Evolutionary conservation across 441 rosid species (phyloP), one percentile per base, ranked within the genome.

Genomic region (Capsella rubella): DNA sequence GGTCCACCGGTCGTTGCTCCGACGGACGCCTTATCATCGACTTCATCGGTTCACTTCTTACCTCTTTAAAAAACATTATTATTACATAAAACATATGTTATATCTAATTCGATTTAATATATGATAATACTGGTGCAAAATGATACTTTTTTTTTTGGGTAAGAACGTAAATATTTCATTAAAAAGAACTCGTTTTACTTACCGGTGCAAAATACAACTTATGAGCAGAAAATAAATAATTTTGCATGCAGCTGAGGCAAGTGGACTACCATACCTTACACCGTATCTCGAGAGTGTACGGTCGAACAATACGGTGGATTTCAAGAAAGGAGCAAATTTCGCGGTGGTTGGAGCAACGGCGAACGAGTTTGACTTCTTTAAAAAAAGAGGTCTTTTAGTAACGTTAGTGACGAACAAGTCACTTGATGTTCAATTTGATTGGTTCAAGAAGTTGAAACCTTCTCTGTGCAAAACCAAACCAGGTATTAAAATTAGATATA

Each of bases 261-360:
- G 78, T 7, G 80, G 89, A 49, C 56, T 88, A 73, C 93, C 93
- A 10, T 72, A 77, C 68, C 37, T 88, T 71, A 82, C 79, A 16
- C 96, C 97, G 2, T 92, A 84, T 73, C 79, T 90, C 6, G 82
- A 72, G 29, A 60, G 84, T 1, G 63, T 35, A 15, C 55, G 66
- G 39, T 72, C 79, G 16, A 76, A 76, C 9, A 6, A 1, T 35
- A 37, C 78, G 35, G 70, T 73, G 53, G 59, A 72, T 73, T 72
- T 70, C 18, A 57, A 53, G 31, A 73, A 64, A 2, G 96, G 94
- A 11, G 91, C 80, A 14, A 92, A 89, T 75, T 87, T 88, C 51
- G 97, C 96, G 7, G 93, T 92, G 42, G 83, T 90, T 1, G 94
- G 96, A 53, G 94, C 97, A 2, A 90, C 96, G 2, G 89, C 96